Evolutionary conservation across 805 yeast genomes (phyloP).

Genomic region (Komagataella kurtzmanii): DNA sequence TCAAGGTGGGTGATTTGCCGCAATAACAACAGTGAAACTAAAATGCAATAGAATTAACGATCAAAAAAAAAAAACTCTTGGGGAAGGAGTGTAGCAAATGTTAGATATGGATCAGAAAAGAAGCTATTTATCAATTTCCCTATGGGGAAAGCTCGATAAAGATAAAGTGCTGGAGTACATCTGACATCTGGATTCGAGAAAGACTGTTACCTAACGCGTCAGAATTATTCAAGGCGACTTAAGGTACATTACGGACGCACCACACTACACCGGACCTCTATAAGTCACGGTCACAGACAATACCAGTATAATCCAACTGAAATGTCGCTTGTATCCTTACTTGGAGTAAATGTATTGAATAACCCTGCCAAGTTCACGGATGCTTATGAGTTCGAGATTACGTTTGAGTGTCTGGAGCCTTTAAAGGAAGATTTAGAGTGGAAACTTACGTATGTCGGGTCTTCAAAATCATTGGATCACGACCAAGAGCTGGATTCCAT

Average conservation of each 20-base stretch:
- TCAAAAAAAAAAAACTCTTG: no score
- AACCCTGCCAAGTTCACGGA: conserved; percentile 92
- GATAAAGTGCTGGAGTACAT: background rate
- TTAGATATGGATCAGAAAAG: background rate
- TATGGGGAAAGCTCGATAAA: background rate
- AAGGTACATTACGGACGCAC: background rate
- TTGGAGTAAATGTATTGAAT: conserved; percentile 84
- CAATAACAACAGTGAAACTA: background rate
- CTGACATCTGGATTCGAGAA: background rate
- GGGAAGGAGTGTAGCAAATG: background rate
- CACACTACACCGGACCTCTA: background rate
- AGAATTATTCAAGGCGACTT: background rate
- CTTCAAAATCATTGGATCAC: conserved; percentile 86
- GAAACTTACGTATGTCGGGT: conserved; percentile 95
- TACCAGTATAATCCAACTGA: conserved; percentile 18
- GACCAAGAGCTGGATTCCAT: conserved; percentile 95
- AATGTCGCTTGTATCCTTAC: conserved; percentile 88
- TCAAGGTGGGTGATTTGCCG: background rate
- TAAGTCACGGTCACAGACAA: background rate
- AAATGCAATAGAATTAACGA: background rate
- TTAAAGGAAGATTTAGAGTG: conserved; percentile 88
- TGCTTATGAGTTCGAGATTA: conserved; percentile 92
- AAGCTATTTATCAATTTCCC: background rate
- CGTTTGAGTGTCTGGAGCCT: conserved; percentile 93
- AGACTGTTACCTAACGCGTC: background rate